A percentile compares a stretch with the other conserved stretches of the same genome.
These are phyloP conservation scores for Thraustotheca clavata DNA, from an alignment of 352 stramenopile species.

Conservation along the genomic window DNA sequence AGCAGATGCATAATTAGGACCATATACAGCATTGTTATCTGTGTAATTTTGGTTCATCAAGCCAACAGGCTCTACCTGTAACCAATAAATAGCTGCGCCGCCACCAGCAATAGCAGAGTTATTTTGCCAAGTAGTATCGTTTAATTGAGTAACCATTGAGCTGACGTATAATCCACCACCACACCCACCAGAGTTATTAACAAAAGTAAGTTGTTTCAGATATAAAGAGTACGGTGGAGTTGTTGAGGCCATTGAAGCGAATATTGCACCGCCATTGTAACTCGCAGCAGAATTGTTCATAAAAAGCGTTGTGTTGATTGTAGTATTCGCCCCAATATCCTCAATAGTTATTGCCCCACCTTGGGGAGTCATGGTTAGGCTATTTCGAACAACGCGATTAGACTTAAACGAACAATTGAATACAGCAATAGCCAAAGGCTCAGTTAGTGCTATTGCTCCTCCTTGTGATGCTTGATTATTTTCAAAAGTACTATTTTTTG, in stretches of 20 bases:
- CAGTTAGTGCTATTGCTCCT: background rate
- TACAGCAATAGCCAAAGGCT: background rate
- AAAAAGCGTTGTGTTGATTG: background rate
- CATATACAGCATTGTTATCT: conserved; percentile 11
- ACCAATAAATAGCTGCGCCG: conserved; percentile 7
- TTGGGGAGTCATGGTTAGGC: background rate
- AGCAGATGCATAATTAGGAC: background rate
- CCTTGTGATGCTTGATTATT: background rate
- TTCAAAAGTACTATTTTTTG: background rate
- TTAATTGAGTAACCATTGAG: background rate
- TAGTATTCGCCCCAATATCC: background rate
- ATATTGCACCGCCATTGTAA: background rate
- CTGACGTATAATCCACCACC: background rate
- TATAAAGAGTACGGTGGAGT: background rate
- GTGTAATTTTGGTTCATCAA: background rate
- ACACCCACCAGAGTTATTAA: background rate
- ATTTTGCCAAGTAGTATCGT: background rate
- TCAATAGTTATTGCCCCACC: background rate
- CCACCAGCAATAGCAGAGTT: background rate
- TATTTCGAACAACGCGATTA: background rate
- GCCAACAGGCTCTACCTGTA: background rate
- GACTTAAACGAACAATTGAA: background rate
- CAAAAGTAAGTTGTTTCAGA: background rate
- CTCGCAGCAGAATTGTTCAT: background rate
- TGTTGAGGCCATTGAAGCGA: background rate